phyloP scores from a whole-genome alignment of 1,284 basidiomycete genomes.

The Athelia sp. region DNA sequence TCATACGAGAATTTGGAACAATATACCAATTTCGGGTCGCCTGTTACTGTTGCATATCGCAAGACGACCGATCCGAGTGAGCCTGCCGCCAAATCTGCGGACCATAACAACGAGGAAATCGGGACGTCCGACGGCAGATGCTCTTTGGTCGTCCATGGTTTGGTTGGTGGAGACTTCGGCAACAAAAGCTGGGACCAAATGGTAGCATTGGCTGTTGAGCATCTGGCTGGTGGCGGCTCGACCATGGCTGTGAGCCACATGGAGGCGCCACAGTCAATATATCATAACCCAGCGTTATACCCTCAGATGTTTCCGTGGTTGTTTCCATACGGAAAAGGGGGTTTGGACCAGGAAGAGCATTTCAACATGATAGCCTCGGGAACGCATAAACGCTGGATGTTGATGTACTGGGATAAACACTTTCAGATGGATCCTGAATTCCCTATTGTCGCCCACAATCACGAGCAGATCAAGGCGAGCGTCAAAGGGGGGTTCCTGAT shows the following conservation, averaged over 20 bases:
- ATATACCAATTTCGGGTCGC: slow-evolving; percentile 15
- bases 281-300: slow-evolving; percentile 20
- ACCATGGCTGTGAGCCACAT: slow-evolving; percentile 14
- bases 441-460: slow-evolving; percentile 33
- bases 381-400: slow-evolving; percentile 17
- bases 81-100: slow-evolving; percentile 11
- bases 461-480: slow-evolving; percentile 28
- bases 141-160: slow-evolving; percentile 15
- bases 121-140: slow-evolving; percentile 11
- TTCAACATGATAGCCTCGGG: slow-evolving; percentile 4
- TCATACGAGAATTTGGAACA: slow-evolving; percentile 15
- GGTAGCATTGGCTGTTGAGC: slow-evolving; percentile 12
- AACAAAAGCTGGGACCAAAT: slow-evolving; percentile 3
- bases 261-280: slow-evolving; percentile 13
- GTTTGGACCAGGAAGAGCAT: slow-evolving; percentile 10
- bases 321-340: slow-evolving; percentile 21
- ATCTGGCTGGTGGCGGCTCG: slow-evolving; percentile 12
- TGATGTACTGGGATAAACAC: slow-evolving; percentile 32
- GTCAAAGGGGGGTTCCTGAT: slow-evolving; percentile 23
- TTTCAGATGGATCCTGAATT: slow-evolving; percentile 32
- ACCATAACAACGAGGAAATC: slow-evolving; percentile 8
- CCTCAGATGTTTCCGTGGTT: slow-evolving; percentile 25
- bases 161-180: slow-evolving; percentile 9
- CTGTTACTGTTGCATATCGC: slow-evolving; percentile 14
- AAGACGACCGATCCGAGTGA: slow-evolving; percentile 5